Evolutionary conservation across 768 basidiomycete genomes (phyloP), one percentile per base, ranked within the genome.

Genomic region (Xerocomus potaroensis): DNA sequence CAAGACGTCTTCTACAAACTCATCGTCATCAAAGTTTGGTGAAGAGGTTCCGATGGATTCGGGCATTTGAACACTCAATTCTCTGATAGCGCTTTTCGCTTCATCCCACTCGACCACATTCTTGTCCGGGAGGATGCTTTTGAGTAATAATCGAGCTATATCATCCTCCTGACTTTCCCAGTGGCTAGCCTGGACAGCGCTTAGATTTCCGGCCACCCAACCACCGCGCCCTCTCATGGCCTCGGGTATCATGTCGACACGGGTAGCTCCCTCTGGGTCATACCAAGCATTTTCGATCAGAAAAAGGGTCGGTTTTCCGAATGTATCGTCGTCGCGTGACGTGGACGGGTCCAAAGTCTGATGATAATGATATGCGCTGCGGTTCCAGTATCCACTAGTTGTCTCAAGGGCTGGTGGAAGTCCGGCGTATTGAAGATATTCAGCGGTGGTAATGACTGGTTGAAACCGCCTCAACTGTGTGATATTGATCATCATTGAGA

Each of bases 241-340:
- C 12, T 56, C 51, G 11, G 63, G 61, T 41, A 72, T 39, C 45
- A 36, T 49, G 49, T 74, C 69, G 40, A 74, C 70, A 22, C 72
- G 69, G 14, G 61, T 59, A 43, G 66, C 55, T 21, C 56, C 58
- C 16, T 49, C 37, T 8, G 69, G 69, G 42, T 74, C 73, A 46
- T 71, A 74, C 55, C 66, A 67, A 5, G 57, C 34, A 54, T 75
- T 75, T 35, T 67, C 62, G 40, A 74, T 70, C 26, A 67, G 60
- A 40, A 59, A 65, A 8, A 72, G 53, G 24, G 48, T 60, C 7
- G 47, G 57, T 48, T 51, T 48, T 32, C 43, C 50, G 8, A 14
- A 27, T 5, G 51, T 55, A 14, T 51, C 49, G 15, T 61, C 53
- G n/a, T 8, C 9, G 18, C 60, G 42, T 8, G 50, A 58, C 43